phyloP scores from a whole-genome alignment of 2,329 filamentous ascomycete species.

The Phyllosticta ampelicida region DNA sequence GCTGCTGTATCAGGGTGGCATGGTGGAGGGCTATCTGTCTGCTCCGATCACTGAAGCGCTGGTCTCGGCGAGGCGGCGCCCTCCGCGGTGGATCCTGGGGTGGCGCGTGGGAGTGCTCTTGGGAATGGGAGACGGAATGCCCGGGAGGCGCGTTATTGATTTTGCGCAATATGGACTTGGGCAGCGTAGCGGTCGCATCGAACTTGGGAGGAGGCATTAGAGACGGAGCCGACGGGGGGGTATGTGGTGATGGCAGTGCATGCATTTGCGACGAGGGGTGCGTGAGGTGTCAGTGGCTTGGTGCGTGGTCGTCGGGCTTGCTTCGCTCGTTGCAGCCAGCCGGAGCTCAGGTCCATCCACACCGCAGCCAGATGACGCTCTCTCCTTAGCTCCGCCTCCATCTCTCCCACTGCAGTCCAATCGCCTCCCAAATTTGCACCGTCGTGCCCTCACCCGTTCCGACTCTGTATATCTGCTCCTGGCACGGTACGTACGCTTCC shows the following conservation, averaged over 20 bases:
- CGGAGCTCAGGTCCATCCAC: neutral
- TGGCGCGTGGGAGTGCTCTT: neutral
- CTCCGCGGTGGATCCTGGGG: constrained; percentile 15
- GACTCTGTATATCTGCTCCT: neutral
- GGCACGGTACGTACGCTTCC: neutral
- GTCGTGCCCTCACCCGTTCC: neutral
- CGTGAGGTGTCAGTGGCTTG: neutral
- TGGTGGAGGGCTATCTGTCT: constrained; percentile 68
- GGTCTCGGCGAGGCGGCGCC: constrained; percentile 13
- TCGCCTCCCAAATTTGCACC: neutral
- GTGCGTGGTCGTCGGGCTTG: neutral
- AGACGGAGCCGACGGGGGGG: too few species aligned
- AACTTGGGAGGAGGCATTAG: constrained; percentile 9
- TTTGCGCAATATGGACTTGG: constrained; percentile 38
- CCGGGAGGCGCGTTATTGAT: constrained; percentile 14
- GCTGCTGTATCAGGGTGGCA: constrained; percentile 69
- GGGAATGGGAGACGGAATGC: neutral
- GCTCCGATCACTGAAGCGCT: constrained; percentile 29
- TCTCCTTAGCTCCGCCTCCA: neutral
- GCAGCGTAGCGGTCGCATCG: constrained; percentile 20
- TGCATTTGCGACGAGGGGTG: constrained; percentile 3
- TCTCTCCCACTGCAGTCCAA: neutral
- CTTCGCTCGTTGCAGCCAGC: constrained; percentile 5
- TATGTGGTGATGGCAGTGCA: constrained; percentile 5
- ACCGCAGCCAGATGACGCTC: neutral